Conservation (phyloP, 2,329 filamentous ascomycete genomes). For the Penicillium sp. region DNA sequence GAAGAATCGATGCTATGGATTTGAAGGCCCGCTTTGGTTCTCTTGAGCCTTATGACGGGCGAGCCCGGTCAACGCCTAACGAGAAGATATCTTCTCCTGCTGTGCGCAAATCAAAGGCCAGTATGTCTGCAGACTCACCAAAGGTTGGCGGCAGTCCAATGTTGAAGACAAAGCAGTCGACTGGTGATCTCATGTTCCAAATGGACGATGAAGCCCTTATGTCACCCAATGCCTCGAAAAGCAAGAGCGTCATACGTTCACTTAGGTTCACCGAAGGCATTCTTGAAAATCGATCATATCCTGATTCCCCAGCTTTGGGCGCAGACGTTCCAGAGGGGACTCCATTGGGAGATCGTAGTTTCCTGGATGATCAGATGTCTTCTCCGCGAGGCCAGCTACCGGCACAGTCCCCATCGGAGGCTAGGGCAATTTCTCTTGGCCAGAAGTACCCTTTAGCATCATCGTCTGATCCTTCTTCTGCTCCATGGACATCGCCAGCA, state of each 20-base stretch:
- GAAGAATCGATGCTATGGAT: slow-evolving; percentile 73
- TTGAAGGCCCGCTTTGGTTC: slow-evolving; percentile 64
- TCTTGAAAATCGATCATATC: slow-evolving; percentile 20
- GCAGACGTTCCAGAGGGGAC: slow-evolving; percentile 28
- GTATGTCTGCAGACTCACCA: slow-evolving; percentile 39
- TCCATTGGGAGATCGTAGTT: slow-evolving; percentile 29
- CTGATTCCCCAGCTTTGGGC: slow-evolving; percentile 27
- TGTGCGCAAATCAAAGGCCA: slow-evolving; percentile 42
- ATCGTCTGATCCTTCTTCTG: slow-evolving; percentile 32
- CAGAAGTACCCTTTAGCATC: slow-evolving; percentile 28
- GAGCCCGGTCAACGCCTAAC: slow-evolving; percentile 59
- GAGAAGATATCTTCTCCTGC: slow-evolving; percentile 60
- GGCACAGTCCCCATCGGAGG: slow-evolving; percentile 28
- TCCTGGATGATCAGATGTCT: slow-evolving; percentile 32
- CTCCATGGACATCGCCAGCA: slow-evolving; percentile 55
- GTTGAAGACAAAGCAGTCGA: slow-evolving; percentile 66
- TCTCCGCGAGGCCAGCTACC: slow-evolving; percentile 20
- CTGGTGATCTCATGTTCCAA: slow-evolving; percentile 80
- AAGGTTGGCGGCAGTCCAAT: slow-evolving; percentile 61
- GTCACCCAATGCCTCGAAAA: slow-evolving; percentile 32
- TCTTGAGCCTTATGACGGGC: slow-evolving; percentile 65
- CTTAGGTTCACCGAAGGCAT: slow-evolving; percentile 15
- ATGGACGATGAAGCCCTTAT: slow-evolving; percentile 75
- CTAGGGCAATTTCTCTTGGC: slow-evolving; percentile 19
- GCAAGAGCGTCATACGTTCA: slow-evolving; percentile 30